phyloP scores from a whole-genome alignment of 805 yeast species.

The Teunomyces aglyptinius region DNA sequence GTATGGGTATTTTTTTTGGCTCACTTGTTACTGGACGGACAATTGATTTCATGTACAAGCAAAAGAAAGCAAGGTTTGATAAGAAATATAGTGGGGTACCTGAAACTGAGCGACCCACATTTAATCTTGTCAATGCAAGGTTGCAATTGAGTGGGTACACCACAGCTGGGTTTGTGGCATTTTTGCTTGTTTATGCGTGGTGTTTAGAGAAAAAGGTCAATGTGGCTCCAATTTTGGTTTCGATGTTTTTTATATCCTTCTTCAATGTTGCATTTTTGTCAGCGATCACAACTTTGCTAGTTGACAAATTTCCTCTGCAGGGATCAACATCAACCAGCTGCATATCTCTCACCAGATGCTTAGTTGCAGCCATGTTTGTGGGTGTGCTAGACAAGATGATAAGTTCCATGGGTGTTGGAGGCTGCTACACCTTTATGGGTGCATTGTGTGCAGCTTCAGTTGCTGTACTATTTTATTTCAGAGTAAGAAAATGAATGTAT shows the following conservation, averaged over 20 bases:
- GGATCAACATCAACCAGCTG: constrained; percentile 76
- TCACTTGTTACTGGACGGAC: constrained; percentile 57
- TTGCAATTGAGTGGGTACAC: constrained; percentile 23
- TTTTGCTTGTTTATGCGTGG: constrained; percentile 69
- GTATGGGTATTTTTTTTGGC: constrained; percentile 61
- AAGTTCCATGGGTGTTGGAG: constrained; percentile 59
- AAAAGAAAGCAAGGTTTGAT: constrained; percentile 18
- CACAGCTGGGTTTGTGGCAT: constrained; percentile 19
- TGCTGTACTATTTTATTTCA: neutral
- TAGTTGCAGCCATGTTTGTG: constrained; percentile 66
- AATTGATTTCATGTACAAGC: constrained; percentile 51
- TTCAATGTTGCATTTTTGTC: constrained; percentile 60
- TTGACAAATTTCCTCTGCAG: constrained; percentile 71
- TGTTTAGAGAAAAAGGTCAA: constrained; percentile 49
- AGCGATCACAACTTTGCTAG: constrained; percentile 61
- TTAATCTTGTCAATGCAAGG: constrained; percentile 56
- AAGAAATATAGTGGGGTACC: constrained; percentile 18
- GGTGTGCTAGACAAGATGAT: constrained; percentile 68
- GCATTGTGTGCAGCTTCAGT: constrained; percentile 32
- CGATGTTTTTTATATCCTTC: constrained; percentile 55
- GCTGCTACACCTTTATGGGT: constrained; percentile 73
- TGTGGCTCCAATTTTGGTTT: constrained; percentile 56
- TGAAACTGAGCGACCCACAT: constrained; percentile 21
- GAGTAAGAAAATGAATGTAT: neutral
- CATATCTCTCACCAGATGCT: constrained; percentile 70